Evolutionary conservation across 345 rosid species (phyloP), one percentile per base, ranked within the genome.

Genomic region (Eucalyptus paniculata): DNA sequence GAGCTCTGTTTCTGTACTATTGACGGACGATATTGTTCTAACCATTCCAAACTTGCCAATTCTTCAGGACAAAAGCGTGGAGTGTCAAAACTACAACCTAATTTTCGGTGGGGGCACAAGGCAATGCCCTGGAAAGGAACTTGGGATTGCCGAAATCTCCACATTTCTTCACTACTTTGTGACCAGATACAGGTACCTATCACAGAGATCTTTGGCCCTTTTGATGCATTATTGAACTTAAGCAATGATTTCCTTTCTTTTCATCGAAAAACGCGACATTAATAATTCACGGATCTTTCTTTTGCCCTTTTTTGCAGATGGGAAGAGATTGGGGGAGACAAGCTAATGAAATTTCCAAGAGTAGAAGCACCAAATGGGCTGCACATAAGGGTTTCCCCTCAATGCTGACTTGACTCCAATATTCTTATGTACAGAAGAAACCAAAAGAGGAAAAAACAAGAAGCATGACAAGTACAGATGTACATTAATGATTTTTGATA

Each of bases 121-220:
- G 91, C 96, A 92, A 87, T 98, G 99, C 91, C 99, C 99, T 24
- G 99, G 99, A 34, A 98, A 98, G 87, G 99, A 97, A 88, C 93
- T 97, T 44, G 99, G 99, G 88, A 95, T 98, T 65, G 96, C 94
- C 53, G 99, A 98, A 90, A 94, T 96, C 86, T 97, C 99, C 4
- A 94, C 96, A 86, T 98, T 98, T 87, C 96, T 98, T 85, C 99
- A 98, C 90, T 96, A 98, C 90, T 96, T 97, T 91, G 94, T 98
- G 81, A 97, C 99, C 50, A 95, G 92, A 91, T 98, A 98, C 92
- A 95, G 96, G 99, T 94, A 91, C 17, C 50, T 9, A 83, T 12
- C 12, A 26, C 58, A 23, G 9, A 34, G 14, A 40, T 7, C 32
- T 81, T 50, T n/a, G n/a, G 45, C 49, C 28, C 47, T 77, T 21